Base-by-base conservation (phyloP, 2,329 filamentous ascomycete species). In the Botryosphaeria dothidea region DNA sequence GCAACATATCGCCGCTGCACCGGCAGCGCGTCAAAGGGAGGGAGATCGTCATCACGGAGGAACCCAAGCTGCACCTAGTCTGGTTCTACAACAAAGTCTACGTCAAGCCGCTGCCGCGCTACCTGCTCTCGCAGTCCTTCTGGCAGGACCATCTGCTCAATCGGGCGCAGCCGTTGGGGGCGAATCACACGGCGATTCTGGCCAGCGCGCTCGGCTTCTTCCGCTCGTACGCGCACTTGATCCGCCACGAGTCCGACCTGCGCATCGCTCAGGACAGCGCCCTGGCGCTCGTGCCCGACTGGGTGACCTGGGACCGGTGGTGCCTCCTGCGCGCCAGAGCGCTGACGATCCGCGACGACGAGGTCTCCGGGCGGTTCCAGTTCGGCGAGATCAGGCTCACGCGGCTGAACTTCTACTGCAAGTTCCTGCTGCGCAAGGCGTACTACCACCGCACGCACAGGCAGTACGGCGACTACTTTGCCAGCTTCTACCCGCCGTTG, bases 321-420 rank as follows among this genome's bases (percentile, higher is more conserved):
- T 67, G 66, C 51, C 58, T 23, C 5, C 66, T 71, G 23, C 63
- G 56, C 11, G 21, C 65, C 36, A 60, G 66, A 15, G 48, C 36
- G 17, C 29, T 65, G 25, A 15, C 54, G n/a, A 75, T 80, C 34
- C 68, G 75, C 0, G 68, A 75, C 54, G 38, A 64, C 15, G 65
- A 64, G 4, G 74, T 82, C n/a, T 78, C 77, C 46, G 66, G 67
- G 17, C 73, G 81, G 17, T 83, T 81, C 68, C 64, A 67, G 25
- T 83, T 78, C 65, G 80, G 81, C 19, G 81, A 83, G 69, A 71
- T 83, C 31, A 75, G 81, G 1, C 73, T 83, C 9, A 73, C 74
- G 4, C 74, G 80, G 27, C 69, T 83, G 21, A 81, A 85, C 71
- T 76, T 80, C 62, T 78, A 81, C 54, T 77, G 79, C 68, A 71